A percentile compares a stretch with the other conserved stretches of the same genome.
phyloP scores from a whole-genome alignment of 805 yeast genomes.

The Schwanniomyces occidentalis region DNA sequence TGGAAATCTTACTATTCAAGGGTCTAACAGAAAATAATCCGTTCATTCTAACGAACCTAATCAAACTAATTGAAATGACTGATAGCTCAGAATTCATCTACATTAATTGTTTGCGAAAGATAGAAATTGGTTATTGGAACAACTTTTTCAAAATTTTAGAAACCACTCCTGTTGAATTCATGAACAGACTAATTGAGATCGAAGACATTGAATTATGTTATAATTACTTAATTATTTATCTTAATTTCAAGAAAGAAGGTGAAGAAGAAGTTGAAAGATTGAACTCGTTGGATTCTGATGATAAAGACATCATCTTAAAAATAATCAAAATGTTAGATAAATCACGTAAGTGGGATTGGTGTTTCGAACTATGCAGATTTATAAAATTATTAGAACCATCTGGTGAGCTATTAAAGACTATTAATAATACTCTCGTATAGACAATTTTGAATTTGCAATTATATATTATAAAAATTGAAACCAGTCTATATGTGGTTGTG shows the following conservation, averaged over 20 bases:
- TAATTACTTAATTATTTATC: conserved; percentile 51
- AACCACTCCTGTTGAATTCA: conserved; percentile 46
- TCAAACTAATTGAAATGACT: conserved; percentile 20
- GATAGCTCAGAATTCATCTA: conserved; percentile 33
- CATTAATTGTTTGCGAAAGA: conserved; percentile 58
- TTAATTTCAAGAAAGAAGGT: conserved; percentile 47
- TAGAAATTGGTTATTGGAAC: conserved; percentile 56
- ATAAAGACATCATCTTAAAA: conserved; percentile 40
- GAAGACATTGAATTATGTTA: conserved; percentile 50
- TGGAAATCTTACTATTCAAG: conserved; percentile 50
- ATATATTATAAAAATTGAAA: no score
- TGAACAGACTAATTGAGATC: conserved; percentile 40
- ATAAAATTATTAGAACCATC: conserved; percentile 51
- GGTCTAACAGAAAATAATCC: conserved; percentile 29
- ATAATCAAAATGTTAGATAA: conserved; percentile 44
- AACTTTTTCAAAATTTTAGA: conserved; percentile 43
- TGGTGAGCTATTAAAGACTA: conserved; percentile 26
- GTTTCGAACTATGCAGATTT: conserved; percentile 55
- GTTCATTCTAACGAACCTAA: conserved; percentile 13
- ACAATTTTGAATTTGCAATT: conserved; percentile 1
- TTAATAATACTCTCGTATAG: conserved; percentile 10
- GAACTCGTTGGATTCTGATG: conserved; percentile 28
- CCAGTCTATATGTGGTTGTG: conserved; percentile 3
- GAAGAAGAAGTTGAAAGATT: conserved; percentile 19
- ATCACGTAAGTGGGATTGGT: conserved; percentile 49